phyloP scores from a whole-genome alignment of 805 yeast species.

The Saturnispora silvae region DNA sequence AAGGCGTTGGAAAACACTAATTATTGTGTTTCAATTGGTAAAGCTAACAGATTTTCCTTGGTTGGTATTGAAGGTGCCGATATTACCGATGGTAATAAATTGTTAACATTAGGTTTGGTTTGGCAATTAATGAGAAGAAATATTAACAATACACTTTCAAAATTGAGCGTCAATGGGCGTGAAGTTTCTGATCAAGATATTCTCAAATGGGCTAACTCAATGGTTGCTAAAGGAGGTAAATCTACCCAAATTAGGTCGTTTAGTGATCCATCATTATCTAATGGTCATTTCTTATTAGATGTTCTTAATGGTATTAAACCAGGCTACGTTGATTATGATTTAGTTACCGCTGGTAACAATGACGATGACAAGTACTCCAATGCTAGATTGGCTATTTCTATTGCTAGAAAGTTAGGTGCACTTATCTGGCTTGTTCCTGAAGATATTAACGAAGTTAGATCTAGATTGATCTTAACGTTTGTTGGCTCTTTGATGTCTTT shows the following conservation, averaged over 20 bases:
- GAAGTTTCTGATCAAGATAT: slow-evolving; percentile 79
- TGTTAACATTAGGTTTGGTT: slow-evolving; percentile 82
- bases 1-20: slow-evolving; percentile 96
- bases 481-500: slow-evolving; percentile 82
- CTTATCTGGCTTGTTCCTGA: slow-evolving; percentile 99
- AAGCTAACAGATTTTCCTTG: slow-evolving; percentile 80
- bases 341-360: slow-evolving; percentile 68
- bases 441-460: slow-evolving; percentile 92
- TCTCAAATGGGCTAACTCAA: slow-evolving; percentile 86
- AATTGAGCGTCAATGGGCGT: slow-evolving; percentile 60
- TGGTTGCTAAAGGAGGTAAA: slow-evolving; percentile 80
- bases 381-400: slow-evolving; percentile 94
- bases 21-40: slow-evolving; percentile 95
- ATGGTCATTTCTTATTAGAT: slow-evolving; percentile 77
- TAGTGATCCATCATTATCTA: slow-evolving; percentile 67
- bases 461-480: slow-evolving; percentile 86
- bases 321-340: slow-evolving; percentile 92
- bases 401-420: slow-evolving; percentile 96
- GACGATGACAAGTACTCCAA: slow-evolving; percentile 88
- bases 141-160: slow-evolving; percentile 72
- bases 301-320: slow-evolving; percentile 90
- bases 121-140: slow-evolving; percentile 99
- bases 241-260: slow-evolving; percentile 65
- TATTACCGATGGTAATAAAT: slow-evolving; percentile 84
- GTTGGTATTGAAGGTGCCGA: slow-evolving; percentile 99